Percentiles rank a stretch among this genome's conserved stretches.
Evolutionary conservation across 1,284 basidiomycete species (phyloP).

Genomic region (Wolfiporia cocos): DNA sequence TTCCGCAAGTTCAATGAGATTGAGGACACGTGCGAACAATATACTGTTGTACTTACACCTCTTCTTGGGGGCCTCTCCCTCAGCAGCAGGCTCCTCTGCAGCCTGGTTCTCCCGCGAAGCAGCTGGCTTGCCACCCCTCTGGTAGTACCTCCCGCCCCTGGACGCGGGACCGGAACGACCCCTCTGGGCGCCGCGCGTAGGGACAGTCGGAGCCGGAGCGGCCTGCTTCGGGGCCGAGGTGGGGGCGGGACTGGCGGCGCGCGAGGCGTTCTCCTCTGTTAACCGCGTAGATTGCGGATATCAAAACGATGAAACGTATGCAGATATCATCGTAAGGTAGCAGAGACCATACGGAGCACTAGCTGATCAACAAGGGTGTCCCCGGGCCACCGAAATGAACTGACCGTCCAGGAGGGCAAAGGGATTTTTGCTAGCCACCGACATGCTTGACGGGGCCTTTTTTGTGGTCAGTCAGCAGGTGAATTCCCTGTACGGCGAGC

Average conservation of each 20-base stretch:
- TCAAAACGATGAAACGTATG: background rate
- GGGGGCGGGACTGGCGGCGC: constrained; percentile 35
- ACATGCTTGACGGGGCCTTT: constrained; percentile 73
- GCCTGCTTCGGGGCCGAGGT: constrained; percentile 26
- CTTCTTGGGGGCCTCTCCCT: constrained; percentile 35
- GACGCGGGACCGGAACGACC: constrained; percentile 56
- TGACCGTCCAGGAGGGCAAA: constrained; percentile 75
- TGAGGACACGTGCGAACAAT: background rate
- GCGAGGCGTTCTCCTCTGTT: constrained; percentile 42
- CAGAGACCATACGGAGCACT: background rate
- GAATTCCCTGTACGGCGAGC: constrained; percentile 21
- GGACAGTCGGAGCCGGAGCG: constrained; percentile 35
- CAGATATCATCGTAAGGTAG: constrained; percentile 8
- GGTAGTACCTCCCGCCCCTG: constrained; percentile 70
- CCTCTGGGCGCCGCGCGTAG: constrained; percentile 30
- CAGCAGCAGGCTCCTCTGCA: constrained; percentile 39
- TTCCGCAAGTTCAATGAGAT: background rate
- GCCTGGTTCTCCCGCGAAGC: constrained; percentile 29
- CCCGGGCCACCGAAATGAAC: constrained; percentile 21
- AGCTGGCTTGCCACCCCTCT: constrained; percentile 49
- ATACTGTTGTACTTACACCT: constrained; percentile 39
- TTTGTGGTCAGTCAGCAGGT: constrained; percentile 35
- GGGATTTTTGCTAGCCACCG: constrained; percentile 81
- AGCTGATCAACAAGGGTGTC: too few species aligned
- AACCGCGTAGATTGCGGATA: constrained; percentile 1